These are phyloP conservation scores for Spathaspora gorwiae DNA, from an alignment of 805 yeast genomes.

Conservation along the genomic window DNA sequence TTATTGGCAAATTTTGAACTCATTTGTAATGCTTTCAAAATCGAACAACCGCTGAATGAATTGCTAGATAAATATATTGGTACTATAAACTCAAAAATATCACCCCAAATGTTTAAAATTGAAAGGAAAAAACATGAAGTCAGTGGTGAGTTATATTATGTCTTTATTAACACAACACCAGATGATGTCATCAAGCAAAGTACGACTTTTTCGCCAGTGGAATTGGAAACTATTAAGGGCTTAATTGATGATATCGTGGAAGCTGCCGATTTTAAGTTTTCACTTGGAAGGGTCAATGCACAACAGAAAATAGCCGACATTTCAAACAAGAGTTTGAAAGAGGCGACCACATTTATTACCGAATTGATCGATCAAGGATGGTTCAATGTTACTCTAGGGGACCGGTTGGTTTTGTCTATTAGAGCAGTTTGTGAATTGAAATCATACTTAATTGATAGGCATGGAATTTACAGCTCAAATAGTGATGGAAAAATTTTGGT, in stretches of 20 bases:
- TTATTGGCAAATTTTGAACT: constrained; percentile 18
- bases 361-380: constrained; percentile 49
- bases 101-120: constrained; percentile 39
- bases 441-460: constrained; percentile 39
- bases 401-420: constrained; percentile 35
- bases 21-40: constrained; percentile 9
- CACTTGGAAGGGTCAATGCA: constrained; percentile 32
- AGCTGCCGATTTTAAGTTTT: constrained; percentile 27
- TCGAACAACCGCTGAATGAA: background rate
- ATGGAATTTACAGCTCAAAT: constrained; percentile 23
- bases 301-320: constrained; percentile 22
- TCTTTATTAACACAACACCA: constrained; percentile 37
- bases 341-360: constrained; percentile 36
- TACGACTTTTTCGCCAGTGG: constrained; percentile 32
- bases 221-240: constrained; percentile 40
- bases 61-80: constrained; percentile 18
- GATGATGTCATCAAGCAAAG: constrained; percentile 39
- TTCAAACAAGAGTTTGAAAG: constrained; percentile 25
- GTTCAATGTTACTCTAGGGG: constrained; percentile 33
- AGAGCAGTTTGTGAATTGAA: constrained; percentile 46
- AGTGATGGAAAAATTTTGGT: constrained; percentile 33
- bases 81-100: constrained; percentile 27
- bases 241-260: constrained; percentile 45
- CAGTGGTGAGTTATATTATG: constrained; percentile 26
- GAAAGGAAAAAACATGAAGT: constrained; percentile 35